These are phyloP conservation scores for Stygiomarasmius scandens DNA, from an alignment of 1,284 basidiomycete species.

Conservation along the genomic window DNA sequence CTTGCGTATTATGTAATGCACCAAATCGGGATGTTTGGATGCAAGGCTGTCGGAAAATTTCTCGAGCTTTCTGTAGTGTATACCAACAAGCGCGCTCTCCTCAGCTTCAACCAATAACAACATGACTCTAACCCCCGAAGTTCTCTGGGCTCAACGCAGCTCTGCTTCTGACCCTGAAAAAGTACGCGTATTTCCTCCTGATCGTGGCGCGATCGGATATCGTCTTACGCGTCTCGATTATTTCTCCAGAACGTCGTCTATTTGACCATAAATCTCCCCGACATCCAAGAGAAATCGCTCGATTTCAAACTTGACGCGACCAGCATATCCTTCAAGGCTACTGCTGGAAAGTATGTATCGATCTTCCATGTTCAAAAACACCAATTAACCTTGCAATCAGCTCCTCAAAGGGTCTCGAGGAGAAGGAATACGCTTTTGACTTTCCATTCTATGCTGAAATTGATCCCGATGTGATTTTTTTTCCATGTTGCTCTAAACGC, in stretches of 20 bases:
- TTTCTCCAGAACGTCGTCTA: constrained; percentile 74
- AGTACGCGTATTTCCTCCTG: constrained; percentile 43
- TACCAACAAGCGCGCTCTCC: neutral
- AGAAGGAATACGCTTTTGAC: constrained; percentile 72
- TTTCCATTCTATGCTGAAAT: constrained; percentile 78
- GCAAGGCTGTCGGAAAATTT: constrained; percentile 30
- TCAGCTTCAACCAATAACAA: constrained; percentile 21
- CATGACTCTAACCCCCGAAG: constrained; percentile 75
- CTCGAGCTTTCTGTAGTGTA: constrained; percentile 38
- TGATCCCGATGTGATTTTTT: constrained; percentile 62
- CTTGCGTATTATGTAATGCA: neutral
- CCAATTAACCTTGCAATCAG: constrained; percentile 27
- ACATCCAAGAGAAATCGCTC: constrained; percentile 68
- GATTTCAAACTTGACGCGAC: constrained; percentile 67
- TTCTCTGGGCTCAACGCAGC: constrained; percentile 91
- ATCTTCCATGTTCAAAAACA: constrained; percentile 2
- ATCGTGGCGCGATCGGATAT: constrained; percentile 14
- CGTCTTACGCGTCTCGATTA: constrained; percentile 28
- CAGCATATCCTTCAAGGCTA: constrained; percentile 71
- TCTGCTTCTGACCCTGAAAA: constrained; percentile 67
- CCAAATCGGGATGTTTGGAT: neutral
- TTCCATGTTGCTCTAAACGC: neutral
- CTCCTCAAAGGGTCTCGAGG: constrained; percentile 52
- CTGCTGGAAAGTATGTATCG: constrained; percentile 66
- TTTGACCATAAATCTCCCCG: constrained; percentile 83